Evolutionary conservation across 176 grass and related monocot species (phyloP).

Genomic region (Saccharum spontaneum): DNA sequence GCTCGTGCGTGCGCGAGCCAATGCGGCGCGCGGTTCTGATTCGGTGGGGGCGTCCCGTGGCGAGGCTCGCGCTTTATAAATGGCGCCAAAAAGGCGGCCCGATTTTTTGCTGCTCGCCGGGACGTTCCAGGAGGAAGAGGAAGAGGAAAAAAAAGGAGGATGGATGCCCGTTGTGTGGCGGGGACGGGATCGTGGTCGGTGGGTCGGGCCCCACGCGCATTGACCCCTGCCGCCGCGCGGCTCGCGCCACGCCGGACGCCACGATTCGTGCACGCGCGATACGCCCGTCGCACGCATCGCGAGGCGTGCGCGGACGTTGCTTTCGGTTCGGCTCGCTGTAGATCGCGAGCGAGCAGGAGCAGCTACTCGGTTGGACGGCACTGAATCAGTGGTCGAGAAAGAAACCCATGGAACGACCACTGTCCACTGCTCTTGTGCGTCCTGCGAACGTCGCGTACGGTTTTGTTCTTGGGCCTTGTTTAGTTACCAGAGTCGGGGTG

Average conservation of each 20-base stretch:
- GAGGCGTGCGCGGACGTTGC: slow-evolving; percentile 1
- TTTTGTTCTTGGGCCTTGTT: no score
- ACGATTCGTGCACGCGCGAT: slow-evolving; percentile 30
- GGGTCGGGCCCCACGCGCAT: slow-evolving; percentile 48
- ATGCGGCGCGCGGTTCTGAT: slow-evolving; percentile 54
- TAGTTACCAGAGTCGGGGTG: no score
- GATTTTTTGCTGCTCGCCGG: slow-evolving; percentile 41
- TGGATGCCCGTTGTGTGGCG: slow-evolving; percentile 35
- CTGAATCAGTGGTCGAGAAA: slow-evolving; percentile 12
- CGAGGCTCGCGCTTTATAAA: slow-evolving; percentile 49
- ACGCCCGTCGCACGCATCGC: neutral
- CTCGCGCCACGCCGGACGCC: slow-evolving; percentile 8
- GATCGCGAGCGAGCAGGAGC: neutral
- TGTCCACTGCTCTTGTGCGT: neutral
- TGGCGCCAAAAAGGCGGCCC: slow-evolving; percentile 3
- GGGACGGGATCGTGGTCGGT: slow-evolving; percentile 47
- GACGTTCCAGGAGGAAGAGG: slow-evolving; percentile 4
- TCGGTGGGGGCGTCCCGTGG: neutral
- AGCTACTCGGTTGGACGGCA: slow-evolving; percentile 30
- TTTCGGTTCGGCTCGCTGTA: slow-evolving; percentile 26
- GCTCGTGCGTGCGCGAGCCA: slow-evolving; percentile 33
- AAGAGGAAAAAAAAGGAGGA: neutral
- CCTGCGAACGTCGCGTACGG: neutral
- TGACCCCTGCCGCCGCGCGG: neutral
- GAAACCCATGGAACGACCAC: neutral